A percentile compares a stretch with the other conserved stretches of the same genome.
These are phyloP conservation scores for Macaranga tanarius DNA, from an alignment of 441 rosid genomes.

Conservation along the genomic window DNA sequence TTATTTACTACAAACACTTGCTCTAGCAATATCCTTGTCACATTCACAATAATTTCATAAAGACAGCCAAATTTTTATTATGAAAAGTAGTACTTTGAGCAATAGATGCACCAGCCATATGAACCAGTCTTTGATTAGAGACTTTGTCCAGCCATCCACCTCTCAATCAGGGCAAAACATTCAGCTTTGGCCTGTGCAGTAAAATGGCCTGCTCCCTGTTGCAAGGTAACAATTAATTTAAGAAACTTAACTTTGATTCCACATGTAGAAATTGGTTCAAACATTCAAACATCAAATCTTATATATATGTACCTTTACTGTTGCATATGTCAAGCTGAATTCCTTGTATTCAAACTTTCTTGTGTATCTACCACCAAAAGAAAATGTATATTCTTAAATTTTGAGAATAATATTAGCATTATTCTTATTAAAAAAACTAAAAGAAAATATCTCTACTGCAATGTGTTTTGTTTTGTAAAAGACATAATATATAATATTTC, in stretches of 20 bases:
- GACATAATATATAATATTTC: no score
- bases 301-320: background rate
- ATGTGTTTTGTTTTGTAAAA: no score
- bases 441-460: background rate
- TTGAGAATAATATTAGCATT: background rate
- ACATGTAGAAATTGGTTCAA: background rate
- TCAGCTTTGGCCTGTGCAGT: background rate
- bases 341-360: background rate
- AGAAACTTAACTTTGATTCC: background rate
- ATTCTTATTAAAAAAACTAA: background rate
- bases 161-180: background rate
- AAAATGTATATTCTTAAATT: background rate
- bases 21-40: no score
- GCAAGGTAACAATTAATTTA: background rate
- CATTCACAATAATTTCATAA: no score
- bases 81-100: no score
- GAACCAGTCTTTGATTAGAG: background rate
- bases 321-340: constrained; percentile 7
- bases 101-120: no score
- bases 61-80: no score
- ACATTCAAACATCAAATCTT: background rate
- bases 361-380: background rate
- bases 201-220: constrained; percentile 9
- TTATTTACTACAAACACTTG: no score
- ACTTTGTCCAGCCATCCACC: constrained; percentile 7